Conservation (phyloP, 2,329 filamentous ascomycete species). For the Blastomyces gilchristii region DNA sequence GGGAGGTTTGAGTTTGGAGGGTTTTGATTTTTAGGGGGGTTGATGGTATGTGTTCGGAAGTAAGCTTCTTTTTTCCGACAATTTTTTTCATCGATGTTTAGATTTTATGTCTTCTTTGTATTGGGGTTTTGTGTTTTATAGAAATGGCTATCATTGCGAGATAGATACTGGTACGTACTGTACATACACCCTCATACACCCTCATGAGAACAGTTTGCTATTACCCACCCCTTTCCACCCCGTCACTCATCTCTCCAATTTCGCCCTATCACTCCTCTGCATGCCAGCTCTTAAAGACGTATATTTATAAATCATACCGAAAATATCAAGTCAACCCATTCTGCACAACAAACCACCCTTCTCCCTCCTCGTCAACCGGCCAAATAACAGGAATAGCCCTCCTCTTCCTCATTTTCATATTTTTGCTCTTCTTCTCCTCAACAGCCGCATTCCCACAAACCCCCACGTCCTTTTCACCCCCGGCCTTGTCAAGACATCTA, state of each 20-base stretch:
- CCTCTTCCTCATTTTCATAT: constrained; percentile 15
- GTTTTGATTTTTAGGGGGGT: constrained; percentile 41
- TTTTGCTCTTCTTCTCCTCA: constrained; percentile 10
- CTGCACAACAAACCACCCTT: constrained; percentile 8
- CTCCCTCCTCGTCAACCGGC: constrained; percentile 21
- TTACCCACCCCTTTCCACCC: neutral
- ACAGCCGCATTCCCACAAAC: neutral
- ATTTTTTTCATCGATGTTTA: neutral
- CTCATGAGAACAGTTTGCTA: neutral
- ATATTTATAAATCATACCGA: neutral
- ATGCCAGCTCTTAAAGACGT: neutral
- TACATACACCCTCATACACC: neutral
- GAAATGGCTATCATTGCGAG: neutral
- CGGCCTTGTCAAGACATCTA: neutral
- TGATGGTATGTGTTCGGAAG: neutral
- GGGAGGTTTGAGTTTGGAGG: constrained; percentile 67
- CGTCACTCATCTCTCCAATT: neutral
- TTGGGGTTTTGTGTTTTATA: neutral
- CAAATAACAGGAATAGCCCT: constrained; percentile 23
- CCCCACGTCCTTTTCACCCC: neutral
- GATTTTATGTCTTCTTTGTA: neutral
- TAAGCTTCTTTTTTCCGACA: neutral
- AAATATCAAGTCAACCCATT: constrained; percentile 3
- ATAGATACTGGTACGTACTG: neutral
- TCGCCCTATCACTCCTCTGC: neutral